Percentiles rank a stretch among this genome's conserved stretches.
These are phyloP conservation scores for Crithidia mellificae DNA, from an alignment of 208 protist species.

Conservation along the genomic window DNA sequence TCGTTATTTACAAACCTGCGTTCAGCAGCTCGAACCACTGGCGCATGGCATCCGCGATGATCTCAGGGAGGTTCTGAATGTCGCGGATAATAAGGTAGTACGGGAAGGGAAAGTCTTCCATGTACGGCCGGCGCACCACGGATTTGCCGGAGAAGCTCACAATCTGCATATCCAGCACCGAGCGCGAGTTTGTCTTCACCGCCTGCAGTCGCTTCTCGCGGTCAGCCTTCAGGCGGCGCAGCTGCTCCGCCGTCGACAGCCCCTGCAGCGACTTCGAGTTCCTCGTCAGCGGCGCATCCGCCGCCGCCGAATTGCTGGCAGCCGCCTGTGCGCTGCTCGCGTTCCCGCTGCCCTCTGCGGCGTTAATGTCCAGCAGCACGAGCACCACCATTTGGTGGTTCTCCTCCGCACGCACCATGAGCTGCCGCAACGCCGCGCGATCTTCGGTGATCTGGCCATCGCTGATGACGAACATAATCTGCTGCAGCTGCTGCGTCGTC, in stretches of 20 bases:
- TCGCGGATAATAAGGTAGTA: constrained; percentile 99
- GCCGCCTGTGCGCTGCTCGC: not conserved
- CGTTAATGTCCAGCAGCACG: constrained; percentile 93
- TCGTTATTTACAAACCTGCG: constrained; percentile 29
- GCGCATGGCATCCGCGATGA: constrained; percentile 98
- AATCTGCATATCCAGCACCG: constrained; percentile 89
- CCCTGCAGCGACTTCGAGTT: constrained; percentile 55
- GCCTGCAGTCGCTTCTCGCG: constrained; percentile 77
- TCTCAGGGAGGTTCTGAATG: constrained; percentile 94
- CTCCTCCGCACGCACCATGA: constrained; percentile 85
- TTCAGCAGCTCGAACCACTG: constrained; percentile 99
- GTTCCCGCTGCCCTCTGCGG: constrained; percentile 15
- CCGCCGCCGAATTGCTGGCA: constrained; percentile 3
- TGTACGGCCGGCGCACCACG: constrained; percentile 92
- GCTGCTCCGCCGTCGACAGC: constrained; percentile 74
- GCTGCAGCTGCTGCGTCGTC: constrained; percentile 90
- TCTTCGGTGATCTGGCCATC: constrained; percentile 96
- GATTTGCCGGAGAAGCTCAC: constrained; percentile 85
- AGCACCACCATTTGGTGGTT: constrained; percentile 96
- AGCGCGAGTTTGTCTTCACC: constrained; percentile 78
- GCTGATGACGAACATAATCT: constrained; percentile 98
- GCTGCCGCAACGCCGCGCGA: constrained; percentile 75
- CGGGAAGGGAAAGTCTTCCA: constrained; percentile 99
- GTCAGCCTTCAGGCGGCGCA: constrained; percentile 87
- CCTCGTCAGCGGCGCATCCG: constrained; percentile 30